Evolutionary conservation across 805 yeast species (phyloP).

Genomic region (Suhomyces vadensis): DNA sequence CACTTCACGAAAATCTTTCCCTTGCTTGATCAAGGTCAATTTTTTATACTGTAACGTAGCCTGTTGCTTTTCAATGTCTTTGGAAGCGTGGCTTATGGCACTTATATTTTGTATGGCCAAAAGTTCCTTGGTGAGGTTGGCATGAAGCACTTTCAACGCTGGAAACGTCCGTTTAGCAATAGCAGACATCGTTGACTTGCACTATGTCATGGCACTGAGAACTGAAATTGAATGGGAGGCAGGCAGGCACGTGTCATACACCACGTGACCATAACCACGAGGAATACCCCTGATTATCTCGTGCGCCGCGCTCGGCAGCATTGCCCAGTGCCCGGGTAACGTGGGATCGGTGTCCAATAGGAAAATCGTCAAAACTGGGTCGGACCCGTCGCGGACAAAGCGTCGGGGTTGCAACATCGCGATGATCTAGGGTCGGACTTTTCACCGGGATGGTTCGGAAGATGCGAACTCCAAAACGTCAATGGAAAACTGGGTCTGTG

Average conservation of each 20-base stretch:
- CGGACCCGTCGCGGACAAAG: conserved; percentile 4
- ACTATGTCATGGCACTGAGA: too few species aligned
- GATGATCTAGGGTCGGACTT: conserved; percentile 6
- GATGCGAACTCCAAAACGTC: conserved; percentile 1
- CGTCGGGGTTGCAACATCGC: conserved; percentile 1
- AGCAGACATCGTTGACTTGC: not conserved
- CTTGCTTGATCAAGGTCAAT: conserved; percentile 43
- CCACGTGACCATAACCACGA: not conserved
- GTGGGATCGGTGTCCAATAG: not conserved
- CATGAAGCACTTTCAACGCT: conserved; percentile 15
- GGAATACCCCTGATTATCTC: too few species aligned
- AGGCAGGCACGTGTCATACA: too few species aligned
- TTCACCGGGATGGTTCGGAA: conserved; percentile 4
- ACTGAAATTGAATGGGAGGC: too few species aligned
- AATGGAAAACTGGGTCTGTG: too few species aligned
- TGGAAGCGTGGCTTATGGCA: conserved; percentile 38
- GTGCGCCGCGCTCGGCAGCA: too few species aligned
- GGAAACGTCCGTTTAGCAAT: conserved; percentile 11
- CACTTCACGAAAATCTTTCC: conserved; percentile 35
- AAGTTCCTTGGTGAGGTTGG: conserved; percentile 42
- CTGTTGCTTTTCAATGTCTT: conserved; percentile 43
- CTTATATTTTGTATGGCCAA: conserved; percentile 36
- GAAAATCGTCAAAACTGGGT: not conserved
- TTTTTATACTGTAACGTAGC: conserved; percentile 52
- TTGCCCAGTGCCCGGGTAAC: conserved; percentile 1